These are phyloP conservation scores for Exophiala bonariae DNA, from an alignment of 2,329 filamentous ascomycete genomes.

Conservation along the genomic window DNA sequence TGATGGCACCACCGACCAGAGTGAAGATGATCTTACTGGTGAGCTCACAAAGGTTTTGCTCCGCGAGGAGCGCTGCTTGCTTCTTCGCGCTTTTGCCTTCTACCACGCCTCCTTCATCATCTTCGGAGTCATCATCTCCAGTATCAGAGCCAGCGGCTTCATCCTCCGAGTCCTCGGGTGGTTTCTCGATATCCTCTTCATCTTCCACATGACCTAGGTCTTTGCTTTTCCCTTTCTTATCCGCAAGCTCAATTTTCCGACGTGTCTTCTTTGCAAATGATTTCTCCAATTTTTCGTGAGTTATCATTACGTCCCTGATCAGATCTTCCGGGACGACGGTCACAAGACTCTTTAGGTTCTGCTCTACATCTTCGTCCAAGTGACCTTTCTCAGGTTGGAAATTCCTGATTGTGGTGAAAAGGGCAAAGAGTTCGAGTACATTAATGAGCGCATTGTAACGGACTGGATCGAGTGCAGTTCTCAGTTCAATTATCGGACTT, in stretches of 20 bases:
- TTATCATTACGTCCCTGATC: constrained; percentile 67
- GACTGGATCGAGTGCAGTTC: constrained; percentile 72
- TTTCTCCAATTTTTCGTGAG: constrained; percentile 76
- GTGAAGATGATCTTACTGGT: constrained; percentile 82
- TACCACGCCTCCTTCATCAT: constrained; percentile 67
- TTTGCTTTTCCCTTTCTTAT: not conserved
- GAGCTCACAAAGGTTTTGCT: constrained; percentile 82
- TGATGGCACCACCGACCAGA: constrained; percentile 73
- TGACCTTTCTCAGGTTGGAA: constrained; percentile 32
- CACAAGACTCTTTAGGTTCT: constrained; percentile 62
- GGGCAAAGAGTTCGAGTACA: constrained; percentile 77
- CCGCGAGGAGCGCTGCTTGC: constrained; percentile 70
- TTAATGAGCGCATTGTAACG: constrained; percentile 73
- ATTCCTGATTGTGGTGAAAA: constrained; percentile 72
- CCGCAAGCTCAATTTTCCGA: constrained; percentile 33
- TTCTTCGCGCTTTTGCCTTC: constrained; percentile 48
- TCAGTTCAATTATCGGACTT: constrained; percentile 49
- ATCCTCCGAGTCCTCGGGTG: constrained; percentile 54
- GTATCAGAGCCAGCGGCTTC: constrained; percentile 62
- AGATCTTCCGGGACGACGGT: constrained; percentile 66
- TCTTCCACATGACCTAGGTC: constrained; percentile 6
- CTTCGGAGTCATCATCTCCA: constrained; percentile 81
- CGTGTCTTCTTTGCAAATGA: constrained; percentile 69
- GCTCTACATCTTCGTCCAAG: constrained; percentile 47
- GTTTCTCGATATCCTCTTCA: constrained; percentile 29